Base-by-base conservation (phyloP, 345 rosid species). In the Trapa bicornis region DNA sequence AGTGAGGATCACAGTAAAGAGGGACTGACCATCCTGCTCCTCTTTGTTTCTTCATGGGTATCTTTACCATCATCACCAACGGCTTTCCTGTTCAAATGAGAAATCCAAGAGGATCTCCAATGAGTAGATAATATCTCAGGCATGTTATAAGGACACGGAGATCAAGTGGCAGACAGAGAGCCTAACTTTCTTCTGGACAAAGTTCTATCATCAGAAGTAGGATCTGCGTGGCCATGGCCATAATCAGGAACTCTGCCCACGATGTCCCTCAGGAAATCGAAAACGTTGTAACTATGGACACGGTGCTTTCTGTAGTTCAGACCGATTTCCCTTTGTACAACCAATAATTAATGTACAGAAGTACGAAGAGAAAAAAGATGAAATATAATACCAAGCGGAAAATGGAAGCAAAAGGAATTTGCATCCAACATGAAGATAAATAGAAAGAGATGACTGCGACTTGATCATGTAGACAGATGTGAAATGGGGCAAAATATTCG, bases 181-280 rank as follows among this genome's bases (percentile, higher is more conserved):
- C 65, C 71, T 33, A 78, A 76, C 88, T 82, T 91, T 87, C 99
- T 87, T 78, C 86, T 91, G 32, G 96, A 80, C 73, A 86, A 73
- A 68, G 66, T 72, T 72, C 90, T 87, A 68, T 95, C 96, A 38
- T 89, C 99, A 69, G 82, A 79, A 72, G 79, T 72, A 67, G 81
- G 79, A 73, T 95, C 99, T 65, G 93, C 82, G 61, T 84, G 91
- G 68, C 83, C 77, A 57, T 77, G 83, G 66, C 97, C 78, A 76
- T 91, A 95, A 81, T 95, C 99, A 73, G 99, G 97, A 75, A 95
- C 99, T 83, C 78, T 87, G 83, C 89, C 80, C 71, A 95, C 99
- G 63, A 91, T 86, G 68, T 89, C 97, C 80, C 90, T 84, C 84
- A 95, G 87, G 75, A 95, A 95, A 78, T 95, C 99, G 82, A 95